Base-by-base conservation (phyloP, 176 grass and related monocot species). In the Ensete glaucum region DNA sequence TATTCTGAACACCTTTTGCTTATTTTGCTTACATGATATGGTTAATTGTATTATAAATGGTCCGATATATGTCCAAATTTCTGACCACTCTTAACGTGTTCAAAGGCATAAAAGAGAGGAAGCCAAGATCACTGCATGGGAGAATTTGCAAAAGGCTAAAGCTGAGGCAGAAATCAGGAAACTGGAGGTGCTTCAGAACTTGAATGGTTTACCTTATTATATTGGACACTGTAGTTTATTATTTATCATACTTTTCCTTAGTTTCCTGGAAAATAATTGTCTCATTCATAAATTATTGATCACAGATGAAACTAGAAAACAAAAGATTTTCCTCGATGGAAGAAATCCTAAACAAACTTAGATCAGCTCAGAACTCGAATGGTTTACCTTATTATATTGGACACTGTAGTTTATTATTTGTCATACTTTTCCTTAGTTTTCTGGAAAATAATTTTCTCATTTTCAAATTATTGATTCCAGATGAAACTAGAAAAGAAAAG, bases 401-500 rank as follows among this genome's bases (percentile, higher is more conserved):
- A 34, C 29, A 34, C 0, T 34, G 27, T 29, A 34, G 29, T 5
- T 34, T 34, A 34, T 34, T 34, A 34, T 34, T 34, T 34, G 0
- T 34, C 29, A 34, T 34, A 5, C 34, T 43, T 43, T 43, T 43
- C 34, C 34, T 43, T 43, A 43, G 34, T 43, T 43, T 43, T 43
- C 34, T 43, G 34, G 34, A 6, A 43, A 43, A 43, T 5, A 43
- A 43, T 43, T 43, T 43, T 43, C 34, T 43, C 34, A 43, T 43
- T 43, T 3, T 6, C 34, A 43, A 43, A 43, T 43, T 43, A 43
- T 43, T 43, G 34, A 43, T 43, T 43, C 9, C 84, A 96, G 92
- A 83, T 91, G 52, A 96, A 96, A 74, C 78, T 91, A 2, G 92
- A 96, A 79, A 96, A 86, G 78, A 96, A 91, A 82, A 83, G 82